A percentile compares a stretch with the other conserved stretches of the same genome.
These are phyloP conservation scores for Colletotrichum falcatum DNA, from an alignment of 2,329 filamentous ascomycete genomes.

Conservation along the genomic window DNA sequence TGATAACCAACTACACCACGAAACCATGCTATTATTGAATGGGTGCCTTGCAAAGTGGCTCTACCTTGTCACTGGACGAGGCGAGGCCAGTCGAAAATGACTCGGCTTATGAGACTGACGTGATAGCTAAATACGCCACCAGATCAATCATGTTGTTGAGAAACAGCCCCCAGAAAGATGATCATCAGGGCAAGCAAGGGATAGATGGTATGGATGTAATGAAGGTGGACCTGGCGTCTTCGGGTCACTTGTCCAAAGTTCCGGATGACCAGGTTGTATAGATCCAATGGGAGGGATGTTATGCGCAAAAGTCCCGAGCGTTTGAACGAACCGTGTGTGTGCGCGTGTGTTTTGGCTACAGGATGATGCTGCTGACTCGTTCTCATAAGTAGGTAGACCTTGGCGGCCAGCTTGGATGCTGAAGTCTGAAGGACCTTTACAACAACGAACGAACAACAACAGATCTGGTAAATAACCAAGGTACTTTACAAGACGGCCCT, in stretches of 20 bases:
- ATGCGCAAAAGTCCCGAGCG: no score
- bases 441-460: no score
- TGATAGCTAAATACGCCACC: constrained; percentile 60
- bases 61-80: no score
- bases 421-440: background rate
- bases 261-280: background rate
- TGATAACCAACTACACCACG: constrained; percentile 60
- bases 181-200: constrained; percentile 11
- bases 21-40: constrained; percentile 42
- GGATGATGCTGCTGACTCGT: constrained; percentile 18
- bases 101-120: constrained; percentile 56
- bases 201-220: constrained; percentile 5
- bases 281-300: background rate
- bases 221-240: constrained; percentile 24
- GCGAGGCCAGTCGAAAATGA: background rate
- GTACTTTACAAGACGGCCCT: no score
- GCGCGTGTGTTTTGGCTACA: background rate
- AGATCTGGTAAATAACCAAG: no score
- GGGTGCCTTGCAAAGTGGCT: no score
- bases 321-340: background rate
- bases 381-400: background rate
- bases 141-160: constrained; percentile 9
- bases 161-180: fast-evolving
- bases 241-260: background rate
- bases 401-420: background rate